Percentiles rank a stretch among this genome's conserved stretches.
Conservation (phyloP, 805 yeast species). For the Wickerhamiella slavikovae region DNA sequence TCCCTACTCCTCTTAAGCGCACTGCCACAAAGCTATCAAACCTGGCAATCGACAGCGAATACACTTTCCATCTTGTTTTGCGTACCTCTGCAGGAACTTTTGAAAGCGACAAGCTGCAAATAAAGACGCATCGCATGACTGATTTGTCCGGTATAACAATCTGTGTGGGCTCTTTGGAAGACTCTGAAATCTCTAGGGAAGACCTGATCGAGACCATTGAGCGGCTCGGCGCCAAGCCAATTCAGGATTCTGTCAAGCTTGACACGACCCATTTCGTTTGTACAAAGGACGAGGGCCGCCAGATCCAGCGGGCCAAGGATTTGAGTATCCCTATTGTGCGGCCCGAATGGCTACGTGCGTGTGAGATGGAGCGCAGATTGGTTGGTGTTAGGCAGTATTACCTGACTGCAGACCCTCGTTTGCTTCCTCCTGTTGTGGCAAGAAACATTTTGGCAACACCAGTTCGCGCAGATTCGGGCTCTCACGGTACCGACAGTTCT, state of each 20-base stretch:
- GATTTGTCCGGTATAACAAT: slow-evolving; percentile 83
- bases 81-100: slow-evolving; percentile 82
- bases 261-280: slow-evolving; percentile 92
- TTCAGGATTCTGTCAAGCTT: slow-evolving; percentile 52
- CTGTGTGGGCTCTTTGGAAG: slow-evolving; percentile 60
- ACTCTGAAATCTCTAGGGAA: slow-evolving; percentile 27
- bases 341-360: slow-evolving; percentile 94
- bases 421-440: slow-evolving; percentile 9
- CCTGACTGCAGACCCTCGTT: slow-evolving; percentile 18
- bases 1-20: slow-evolving; percentile 64
- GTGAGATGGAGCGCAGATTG: slow-evolving; percentile 70
- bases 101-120: slow-evolving; percentile 41
- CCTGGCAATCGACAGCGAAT: slow-evolving; percentile 65
- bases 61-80: slow-evolving; percentile 57
- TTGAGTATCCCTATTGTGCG: slow-evolving; percentile 82
- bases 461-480: not conserved
- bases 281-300: slow-evolving; percentile 49
- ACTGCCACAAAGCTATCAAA: slow-evolving; percentile 80
- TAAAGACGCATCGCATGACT: slow-evolving; percentile 88
- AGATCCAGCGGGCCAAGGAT: slow-evolving; percentile 59
- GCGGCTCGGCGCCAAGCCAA: slow-evolving; percentile 66
- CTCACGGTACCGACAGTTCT: too few relatives aligned
- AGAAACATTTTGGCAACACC: too few relatives aligned
- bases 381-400: slow-evolving; percentile 76
- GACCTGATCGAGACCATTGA: slow-evolving; percentile 44